These are phyloP conservation scores for Plasmodium cynomolgi DNA, from an alignment of 169 alveolate species.

Conservation along the genomic window DNA sequence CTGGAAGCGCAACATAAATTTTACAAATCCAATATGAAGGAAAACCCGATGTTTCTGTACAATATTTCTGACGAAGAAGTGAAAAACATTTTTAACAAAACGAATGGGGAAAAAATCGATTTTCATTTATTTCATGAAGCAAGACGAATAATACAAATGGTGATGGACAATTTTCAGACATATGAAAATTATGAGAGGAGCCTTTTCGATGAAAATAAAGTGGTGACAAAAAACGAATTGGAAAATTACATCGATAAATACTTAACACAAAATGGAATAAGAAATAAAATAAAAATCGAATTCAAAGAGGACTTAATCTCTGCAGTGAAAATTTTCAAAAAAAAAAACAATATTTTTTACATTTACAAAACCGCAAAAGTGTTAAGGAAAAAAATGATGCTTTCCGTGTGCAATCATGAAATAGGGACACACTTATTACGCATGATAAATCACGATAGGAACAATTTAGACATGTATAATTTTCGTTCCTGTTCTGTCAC, in stretches of 20 bases:
- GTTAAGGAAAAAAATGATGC: conserved; percentile 41
- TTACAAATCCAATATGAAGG: conserved; percentile 24
- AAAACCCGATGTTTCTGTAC: conserved; percentile 32
- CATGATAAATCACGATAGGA: conserved; percentile 74
- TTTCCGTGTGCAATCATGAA: conserved; percentile 70
- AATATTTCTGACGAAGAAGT: conserved; percentile 46
- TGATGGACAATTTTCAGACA: conserved; percentile 24
- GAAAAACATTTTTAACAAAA: conserved; percentile 35
- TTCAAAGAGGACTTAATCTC: conserved; percentile 30
- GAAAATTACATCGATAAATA: conserved; percentile 26
- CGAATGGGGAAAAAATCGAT: conserved; percentile 50
- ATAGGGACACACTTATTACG: conserved; percentile 74
- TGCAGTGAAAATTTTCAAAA: conserved; percentile 45
- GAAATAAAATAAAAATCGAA: conserved; percentile 12
- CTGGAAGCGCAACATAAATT: conserved; percentile 54
- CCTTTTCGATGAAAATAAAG: background rate
- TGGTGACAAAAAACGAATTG: conserved; percentile 29
- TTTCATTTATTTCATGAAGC: conserved; percentile 63
- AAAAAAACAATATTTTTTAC: conserved; percentile 23
- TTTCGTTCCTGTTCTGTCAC: conserved; percentile 45
- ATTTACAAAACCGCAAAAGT: conserved; percentile 18
- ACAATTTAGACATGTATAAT: conserved; percentile 29
- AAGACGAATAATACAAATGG: conserved; percentile 60
- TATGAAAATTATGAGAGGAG: conserved; percentile 47
- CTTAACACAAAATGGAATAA: conserved; percentile 13